phyloP scores from a whole-genome alignment of 768 basidiomycete species.

The Antrodiella citrinella region DNA sequence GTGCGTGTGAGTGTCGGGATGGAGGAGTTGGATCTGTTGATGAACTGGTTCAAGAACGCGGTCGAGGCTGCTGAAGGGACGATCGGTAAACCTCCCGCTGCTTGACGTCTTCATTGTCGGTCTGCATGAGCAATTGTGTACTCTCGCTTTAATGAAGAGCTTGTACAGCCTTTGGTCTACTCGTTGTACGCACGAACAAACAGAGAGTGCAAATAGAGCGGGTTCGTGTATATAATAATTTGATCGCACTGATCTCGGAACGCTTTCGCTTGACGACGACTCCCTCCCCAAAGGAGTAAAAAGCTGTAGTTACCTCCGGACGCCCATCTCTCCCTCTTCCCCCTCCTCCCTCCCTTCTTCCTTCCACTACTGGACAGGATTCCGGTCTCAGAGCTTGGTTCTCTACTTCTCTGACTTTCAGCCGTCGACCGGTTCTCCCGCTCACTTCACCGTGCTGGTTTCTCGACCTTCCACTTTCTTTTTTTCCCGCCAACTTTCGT shows the following conservation, averaged over 20 bases:
- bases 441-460: slow-evolving; percentile 16
- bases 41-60: slow-evolving; percentile 31
- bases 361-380: slow-evolving; percentile 22
- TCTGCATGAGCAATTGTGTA: no score
- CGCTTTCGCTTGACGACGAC: no score
- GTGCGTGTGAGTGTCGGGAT: slow-evolving; percentile 42
- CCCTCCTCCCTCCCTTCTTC: background rate
- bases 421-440: slow-evolving; percentile 28
- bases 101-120: no score
- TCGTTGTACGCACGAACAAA: no score
- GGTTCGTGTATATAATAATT: no score
- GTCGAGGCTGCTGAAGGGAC: slow-evolving; percentile 30
- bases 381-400: slow-evolving; percentile 23
- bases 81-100: no score
- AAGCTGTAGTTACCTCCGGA: no score
- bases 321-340: slow-evolving; percentile 1
- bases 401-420: slow-evolving; percentile 15
- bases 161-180: no score
- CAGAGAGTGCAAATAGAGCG: no score
- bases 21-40: slow-evolving; percentile 31
- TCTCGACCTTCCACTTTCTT: background rate
- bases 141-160: no score
- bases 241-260: no score
- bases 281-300: no score
- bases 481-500: slow-evolving; percentile 21